Conservation (phyloP, 2,329 filamentous ascomycete species). For the Pseudonectria buxi region DNA sequence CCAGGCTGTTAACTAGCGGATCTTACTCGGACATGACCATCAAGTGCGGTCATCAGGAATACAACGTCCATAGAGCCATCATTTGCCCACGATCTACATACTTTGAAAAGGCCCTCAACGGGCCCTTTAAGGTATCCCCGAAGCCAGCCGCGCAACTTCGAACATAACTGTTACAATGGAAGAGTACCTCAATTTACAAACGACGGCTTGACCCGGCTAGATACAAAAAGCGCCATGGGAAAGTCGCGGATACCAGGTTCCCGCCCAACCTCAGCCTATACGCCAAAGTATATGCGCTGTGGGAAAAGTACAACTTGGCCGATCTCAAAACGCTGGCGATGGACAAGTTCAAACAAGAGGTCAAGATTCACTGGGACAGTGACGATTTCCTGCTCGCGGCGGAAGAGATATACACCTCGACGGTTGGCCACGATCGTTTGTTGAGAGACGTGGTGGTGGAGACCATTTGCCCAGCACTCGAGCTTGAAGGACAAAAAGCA, state of each 20-base stretch:
- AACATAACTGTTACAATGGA: too few species aligned
- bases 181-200: not conserved
- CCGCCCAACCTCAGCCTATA: too few species aligned
- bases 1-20: conserved; percentile 1
- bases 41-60: not conserved
- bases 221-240: too few species aligned
- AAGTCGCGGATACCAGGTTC: too few species aligned
- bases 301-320: not conserved
- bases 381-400: not conserved
- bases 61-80: conserved; percentile 6
- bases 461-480: conserved; percentile 1
- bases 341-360: not conserved
- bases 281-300: not conserved
- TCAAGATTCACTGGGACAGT: not conserved
- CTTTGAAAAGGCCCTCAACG: conserved; percentile 1
- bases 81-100: conserved; percentile 6
- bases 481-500: conserved; percentile 1
- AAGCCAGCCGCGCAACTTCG: too few species aligned
- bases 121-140: not conserved
- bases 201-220: too few species aligned
- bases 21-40: conserved; percentile 9
- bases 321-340: not conserved
- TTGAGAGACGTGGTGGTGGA: conserved; percentile 3
- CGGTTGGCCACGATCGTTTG: not conserved
- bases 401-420: conserved; percentile 2